Evolutionary conservation across 164 flowering plant genomes (phyloP).

Genomic region (Vitis amurensis): DNA sequence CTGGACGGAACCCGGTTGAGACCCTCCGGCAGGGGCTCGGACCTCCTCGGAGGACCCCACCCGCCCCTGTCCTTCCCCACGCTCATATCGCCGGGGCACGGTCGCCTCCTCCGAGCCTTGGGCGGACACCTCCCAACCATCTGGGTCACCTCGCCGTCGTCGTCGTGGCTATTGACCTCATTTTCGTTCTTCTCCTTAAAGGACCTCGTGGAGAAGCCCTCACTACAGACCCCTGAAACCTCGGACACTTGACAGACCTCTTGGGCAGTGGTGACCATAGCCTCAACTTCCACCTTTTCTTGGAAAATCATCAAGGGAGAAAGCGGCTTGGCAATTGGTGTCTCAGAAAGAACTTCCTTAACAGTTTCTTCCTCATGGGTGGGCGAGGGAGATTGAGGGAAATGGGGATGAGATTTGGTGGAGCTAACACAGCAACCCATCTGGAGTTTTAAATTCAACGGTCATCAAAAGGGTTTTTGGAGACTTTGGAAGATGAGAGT

Average conservation of each 20-base stretch:
- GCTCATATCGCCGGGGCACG: conserved; percentile 24
- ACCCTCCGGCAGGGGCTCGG: conserved; percentile 26
- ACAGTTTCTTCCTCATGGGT: conserved; percentile 56
- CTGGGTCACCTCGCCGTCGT: conserved; percentile 22
- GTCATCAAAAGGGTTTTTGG: no score
- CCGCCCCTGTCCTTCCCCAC: conserved; percentile 21
- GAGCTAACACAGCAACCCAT: conserved; percentile 55
- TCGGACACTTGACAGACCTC: conserved; percentile 38
- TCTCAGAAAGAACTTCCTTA: conserved; percentile 70
- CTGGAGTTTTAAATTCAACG: neutral
- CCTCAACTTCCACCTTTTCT: no score
- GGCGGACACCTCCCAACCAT: conserved; percentile 29
- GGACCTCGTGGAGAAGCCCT: conserved; percentile 33
- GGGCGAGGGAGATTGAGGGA: conserved; percentile 1
- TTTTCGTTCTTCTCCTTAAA: no score
- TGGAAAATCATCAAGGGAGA: no score
- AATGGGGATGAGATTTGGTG: conserved; percentile 3
- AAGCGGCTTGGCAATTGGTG: conserved; percentile 25
- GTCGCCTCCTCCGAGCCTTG: conserved; percentile 28
- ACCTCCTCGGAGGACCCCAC: conserved; percentile 31
- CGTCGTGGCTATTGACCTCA: conserved; percentile 11
- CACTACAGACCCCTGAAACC: conserved; percentile 51
- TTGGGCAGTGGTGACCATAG: neutral
- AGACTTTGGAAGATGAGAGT: no score
- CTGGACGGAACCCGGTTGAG: conserved; percentile 6